These are phyloP conservation scores for Colletotrichum sidae DNA, from an alignment of 2,329 filamentous ascomycete species.

Conservation along the genomic window DNA sequence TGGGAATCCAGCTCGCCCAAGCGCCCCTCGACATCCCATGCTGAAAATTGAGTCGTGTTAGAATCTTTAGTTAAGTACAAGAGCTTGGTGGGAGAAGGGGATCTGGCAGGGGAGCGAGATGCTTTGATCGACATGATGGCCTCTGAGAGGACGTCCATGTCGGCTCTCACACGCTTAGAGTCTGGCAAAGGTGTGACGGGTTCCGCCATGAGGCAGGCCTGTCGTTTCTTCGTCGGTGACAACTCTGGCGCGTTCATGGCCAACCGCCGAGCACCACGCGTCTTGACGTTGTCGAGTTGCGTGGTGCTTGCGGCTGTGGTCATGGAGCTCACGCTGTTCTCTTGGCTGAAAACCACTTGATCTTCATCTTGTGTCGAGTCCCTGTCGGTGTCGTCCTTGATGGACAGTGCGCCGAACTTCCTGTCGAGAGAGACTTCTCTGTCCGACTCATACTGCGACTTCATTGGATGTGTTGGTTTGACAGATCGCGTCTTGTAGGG, in stretches of 20 bases:
- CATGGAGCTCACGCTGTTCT: constrained; percentile 39
- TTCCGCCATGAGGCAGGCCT: constrained; percentile 33
- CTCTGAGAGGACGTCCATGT: constrained; percentile 42
- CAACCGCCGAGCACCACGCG: constrained; percentile 22
- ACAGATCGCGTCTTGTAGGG: constrained; percentile 43
- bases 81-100: constrained; percentile 57
- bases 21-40: constrained; percentile 82
- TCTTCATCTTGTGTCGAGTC: constrained; percentile 43
- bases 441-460: constrained; percentile 34
- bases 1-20: constrained; percentile 82
- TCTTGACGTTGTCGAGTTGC: constrained; percentile 43
- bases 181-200: constrained; percentile 34
- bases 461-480: constrained; percentile 43
- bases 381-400: constrained; percentile 47
- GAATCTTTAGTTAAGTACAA: constrained; percentile 78
- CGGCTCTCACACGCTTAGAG: constrained; percentile 31
- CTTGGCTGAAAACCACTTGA: constrained; percentile 60
- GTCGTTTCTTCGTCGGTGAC: constrained; percentile 33
- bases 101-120: constrained; percentile 52
- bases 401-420: constrained; percentile 52
- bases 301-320: constrained; percentile 30
- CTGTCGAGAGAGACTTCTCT: constrained; percentile 59
- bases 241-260: constrained; percentile 22
- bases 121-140: constrained; percentile 48
- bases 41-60: constrained; percentile 73